These are phyloP conservation scores for Sporothrix pseudoabietina DNA, from an alignment of 2,329 filamentous ascomycete genomes.

Conservation along the genomic window DNA sequence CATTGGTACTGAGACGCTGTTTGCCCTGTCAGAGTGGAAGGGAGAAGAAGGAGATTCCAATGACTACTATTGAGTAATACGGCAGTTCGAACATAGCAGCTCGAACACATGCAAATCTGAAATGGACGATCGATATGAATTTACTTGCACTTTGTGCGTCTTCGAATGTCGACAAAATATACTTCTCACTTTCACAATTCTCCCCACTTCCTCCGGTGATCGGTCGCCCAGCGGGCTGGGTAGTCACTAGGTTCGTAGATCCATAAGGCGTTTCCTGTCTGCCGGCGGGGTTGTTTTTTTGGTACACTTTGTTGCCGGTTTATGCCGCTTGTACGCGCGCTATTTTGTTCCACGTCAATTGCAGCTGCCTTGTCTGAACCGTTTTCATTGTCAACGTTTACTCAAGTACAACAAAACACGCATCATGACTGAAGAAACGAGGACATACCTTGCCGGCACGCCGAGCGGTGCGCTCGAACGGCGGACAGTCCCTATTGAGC, in stretches of 20 bases:
- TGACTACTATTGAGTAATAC: not conserved
- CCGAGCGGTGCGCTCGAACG: not conserved
- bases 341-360: not conserved
- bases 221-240: not conserved
- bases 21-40: not conserved
- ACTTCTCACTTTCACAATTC: not conserved
- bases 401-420: not conserved
- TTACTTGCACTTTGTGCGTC: not conserved
- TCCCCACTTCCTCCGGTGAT: not conserved
- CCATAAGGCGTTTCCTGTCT: not conserved
- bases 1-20: not conserved
- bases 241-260: not conserved
- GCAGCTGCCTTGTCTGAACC: not conserved
- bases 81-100: too few species aligned
- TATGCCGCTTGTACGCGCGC: constrained; percentile 1
- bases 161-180: not conserved
- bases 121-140: not conserved
- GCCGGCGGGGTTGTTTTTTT: not conserved
- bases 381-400: not conserved
- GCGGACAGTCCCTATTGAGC: not conserved
- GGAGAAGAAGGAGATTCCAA: not conserved
- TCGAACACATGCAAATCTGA: too few species aligned
- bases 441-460: constrained; percentile 18
- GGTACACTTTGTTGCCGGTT: not conserved
- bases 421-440: not conserved